Percentiles rank a stretch among this genome's conserved stretches.
phyloP scores from a whole-genome alignment of 2,329 filamentous ascomycete genomes.

The Mycosphaerella arachidis region DNA sequence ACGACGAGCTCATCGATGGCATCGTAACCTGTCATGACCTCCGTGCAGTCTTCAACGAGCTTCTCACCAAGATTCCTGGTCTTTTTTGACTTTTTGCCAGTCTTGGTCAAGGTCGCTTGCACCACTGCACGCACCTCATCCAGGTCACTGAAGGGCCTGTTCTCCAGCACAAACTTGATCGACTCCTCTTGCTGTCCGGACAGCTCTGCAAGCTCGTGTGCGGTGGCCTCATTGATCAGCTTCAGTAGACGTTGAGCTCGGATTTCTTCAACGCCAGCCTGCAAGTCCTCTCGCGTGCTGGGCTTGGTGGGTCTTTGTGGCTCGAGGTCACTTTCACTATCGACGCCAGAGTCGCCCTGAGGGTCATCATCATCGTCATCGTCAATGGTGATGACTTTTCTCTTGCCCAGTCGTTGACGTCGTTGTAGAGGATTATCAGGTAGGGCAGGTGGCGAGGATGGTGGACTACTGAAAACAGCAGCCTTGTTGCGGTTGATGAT shows the following conservation, averaged over 20 bases:
- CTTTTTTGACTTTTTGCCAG: conserved; percentile 49
- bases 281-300: neutral
- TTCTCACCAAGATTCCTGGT: conserved; percentile 56
- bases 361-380: conserved; percentile 41
- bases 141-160: conserved; percentile 69
- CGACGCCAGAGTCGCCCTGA: conserved; percentile 35
- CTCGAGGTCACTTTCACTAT: conserved; percentile 16
- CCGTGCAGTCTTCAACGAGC: conserved; percentile 61
- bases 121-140: conserved; percentile 63
- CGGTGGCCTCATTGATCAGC: conserved; percentile 76
- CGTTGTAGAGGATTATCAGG: conserved; percentile 12
- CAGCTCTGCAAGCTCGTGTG: conserved; percentile 74
- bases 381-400: conserved; percentile 32
- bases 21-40: conserved; percentile 74
- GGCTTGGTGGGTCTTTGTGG: conserved; percentile 7
- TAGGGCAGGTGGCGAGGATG: conserved; percentile 26
- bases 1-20: conserved; percentile 79
- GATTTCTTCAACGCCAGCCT: conserved; percentile 14
- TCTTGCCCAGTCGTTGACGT: conserved; percentile 19
- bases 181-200: conserved; percentile 67
- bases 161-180: conserved; percentile 64
- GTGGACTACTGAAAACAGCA: conserved; percentile 34
- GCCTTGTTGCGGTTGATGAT: conserved; percentile 49
- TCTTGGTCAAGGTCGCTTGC: conserved; percentile 44
- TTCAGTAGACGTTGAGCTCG: conserved; percentile 54